Percentiles rank a stretch among this genome's conserved stretches.
phyloP scores from a whole-genome alignment of 2,329 filamentous ascomycete species.

The Botrytis squamosa region DNA sequence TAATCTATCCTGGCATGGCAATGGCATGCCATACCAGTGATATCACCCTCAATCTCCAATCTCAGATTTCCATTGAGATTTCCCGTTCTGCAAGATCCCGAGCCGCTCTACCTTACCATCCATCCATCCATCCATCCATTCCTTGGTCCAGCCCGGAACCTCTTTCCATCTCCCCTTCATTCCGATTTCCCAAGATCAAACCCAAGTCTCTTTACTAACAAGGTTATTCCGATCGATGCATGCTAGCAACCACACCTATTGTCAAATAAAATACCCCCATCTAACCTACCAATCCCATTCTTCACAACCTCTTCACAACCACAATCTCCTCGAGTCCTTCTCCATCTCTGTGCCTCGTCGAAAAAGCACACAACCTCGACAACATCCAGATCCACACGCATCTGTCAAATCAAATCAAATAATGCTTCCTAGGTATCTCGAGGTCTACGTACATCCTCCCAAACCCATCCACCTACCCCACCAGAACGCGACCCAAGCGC shows the following conservation, averaged over 20 bases:
- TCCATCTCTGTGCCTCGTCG: neutral
- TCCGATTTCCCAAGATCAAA: neutral
- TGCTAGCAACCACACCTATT: too few species aligned
- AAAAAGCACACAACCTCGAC: neutral
- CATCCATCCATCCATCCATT: neutral
- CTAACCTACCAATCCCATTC: neutral
- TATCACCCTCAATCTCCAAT: neutral
- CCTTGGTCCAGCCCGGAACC: neutral
- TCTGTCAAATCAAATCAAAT: neutral
- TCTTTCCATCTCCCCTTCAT: neutral
- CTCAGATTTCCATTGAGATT: neutral
- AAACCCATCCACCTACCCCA: neutral
- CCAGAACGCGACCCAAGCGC: slow-evolving; percentile 3
- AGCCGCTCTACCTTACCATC: neutral
- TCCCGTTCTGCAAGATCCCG: neutral
- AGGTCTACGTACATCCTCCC: neutral
- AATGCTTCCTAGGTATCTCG: neutral
- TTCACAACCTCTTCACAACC: neutral
- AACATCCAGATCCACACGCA: neutral
- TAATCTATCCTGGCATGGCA: neutral
- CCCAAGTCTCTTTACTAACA: neutral
- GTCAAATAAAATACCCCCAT: neutral
- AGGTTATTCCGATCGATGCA: neutral
- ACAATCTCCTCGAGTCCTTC: neutral
- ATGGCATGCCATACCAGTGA: neutral